Evolutionary conservation across 2,329 filamentous ascomycete genomes (phyloP).

Genomic region (Colletotrichum lini): DNA sequence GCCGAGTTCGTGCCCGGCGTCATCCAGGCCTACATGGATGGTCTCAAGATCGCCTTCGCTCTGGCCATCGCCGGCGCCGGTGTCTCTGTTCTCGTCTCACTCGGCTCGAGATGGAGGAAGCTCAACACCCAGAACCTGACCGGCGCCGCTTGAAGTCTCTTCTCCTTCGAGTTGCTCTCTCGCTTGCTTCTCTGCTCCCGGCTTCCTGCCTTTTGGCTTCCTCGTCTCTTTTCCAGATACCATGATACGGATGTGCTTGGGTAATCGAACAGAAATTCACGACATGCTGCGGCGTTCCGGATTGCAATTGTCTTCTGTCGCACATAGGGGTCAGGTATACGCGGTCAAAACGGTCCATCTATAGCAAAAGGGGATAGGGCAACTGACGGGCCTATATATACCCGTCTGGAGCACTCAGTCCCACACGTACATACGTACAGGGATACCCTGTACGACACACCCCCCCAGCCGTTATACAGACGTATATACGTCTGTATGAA

Average conservation of each 20-base stretch:
- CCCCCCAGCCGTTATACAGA: too few relatives aligned
- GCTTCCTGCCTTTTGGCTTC: not conserved
- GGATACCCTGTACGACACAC: too few relatives aligned
- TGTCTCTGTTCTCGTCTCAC: conserved; percentile 53
- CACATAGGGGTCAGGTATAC: too few relatives aligned
- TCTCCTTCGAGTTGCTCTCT: too few relatives aligned
- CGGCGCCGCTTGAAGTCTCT: conserved; percentile 20
- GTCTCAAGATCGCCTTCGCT: conserved; percentile 74
- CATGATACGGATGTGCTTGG: conserved; percentile 1
- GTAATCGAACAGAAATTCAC: conserved; percentile 5
- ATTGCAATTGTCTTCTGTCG: not conserved
- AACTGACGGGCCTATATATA: too few relatives aligned
- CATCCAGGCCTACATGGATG: conserved; percentile 73
- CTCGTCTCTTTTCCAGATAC: conserved; percentile 14
- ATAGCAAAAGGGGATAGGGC: too few relatives aligned
- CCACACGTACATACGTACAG: too few relatives aligned
- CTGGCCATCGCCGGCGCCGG: conserved; percentile 66
- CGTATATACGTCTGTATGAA: too few relatives aligned
- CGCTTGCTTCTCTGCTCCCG: conserved; percentile 5
- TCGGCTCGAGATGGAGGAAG: conserved; percentile 54
- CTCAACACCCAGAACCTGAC: conserved; percentile 37
- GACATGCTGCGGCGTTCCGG: conserved; percentile 12
- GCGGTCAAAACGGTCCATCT: too few relatives aligned
- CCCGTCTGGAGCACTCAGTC: too few relatives aligned
- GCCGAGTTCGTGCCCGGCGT: conserved; percentile 65